A percentile compares a stretch with the other conserved stretches of the same genome.
Conservation (phyloP, 257 asterid genomes). For the Scutellaria baicalensis region DNA sequence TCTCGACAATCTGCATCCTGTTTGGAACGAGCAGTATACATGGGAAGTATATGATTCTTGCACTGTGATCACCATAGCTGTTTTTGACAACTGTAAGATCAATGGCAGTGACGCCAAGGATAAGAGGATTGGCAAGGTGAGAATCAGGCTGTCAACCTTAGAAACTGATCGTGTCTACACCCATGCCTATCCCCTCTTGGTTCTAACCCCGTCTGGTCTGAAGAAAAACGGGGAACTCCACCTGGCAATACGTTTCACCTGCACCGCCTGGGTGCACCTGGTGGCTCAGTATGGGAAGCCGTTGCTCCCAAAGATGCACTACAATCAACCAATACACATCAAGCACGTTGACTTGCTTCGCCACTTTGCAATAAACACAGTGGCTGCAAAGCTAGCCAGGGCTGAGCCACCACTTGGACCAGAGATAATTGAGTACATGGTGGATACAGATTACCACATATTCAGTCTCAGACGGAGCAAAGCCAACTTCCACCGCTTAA, state of each 20-base stretch:
- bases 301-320: constrained; percentile 89
- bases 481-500: constrained; percentile 72
- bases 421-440: constrained; percentile 78
- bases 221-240: constrained; percentile 89
- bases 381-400: constrained; percentile 48
- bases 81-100: constrained; percentile 74
- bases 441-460: constrained; percentile 72
- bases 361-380: constrained; percentile 70
- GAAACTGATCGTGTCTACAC: constrained; percentile 77
- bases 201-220: constrained; percentile 65
- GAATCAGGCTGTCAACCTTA: constrained; percentile 78
- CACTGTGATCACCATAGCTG: constrained; percentile 81
- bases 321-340: constrained; percentile 70
- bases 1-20: constrained; percentile 60
- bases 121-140: constrained; percentile 82
- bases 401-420: constrained; percentile 85
- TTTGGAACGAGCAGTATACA: constrained; percentile 95
- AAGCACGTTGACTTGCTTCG: constrained; percentile 80
- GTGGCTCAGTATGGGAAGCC: constrained; percentile 80
- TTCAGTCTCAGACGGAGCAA: constrained; percentile 86
- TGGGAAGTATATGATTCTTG: constrained; percentile 93
- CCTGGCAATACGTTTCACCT: constrained; percentile 77
- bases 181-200: constrained; percentile 70
- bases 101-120: constrained; percentile 62
- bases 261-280: constrained; percentile 86